Base-by-base conservation (phyloP, 257 asterid species). In the Nicotiana otophora region DNA sequence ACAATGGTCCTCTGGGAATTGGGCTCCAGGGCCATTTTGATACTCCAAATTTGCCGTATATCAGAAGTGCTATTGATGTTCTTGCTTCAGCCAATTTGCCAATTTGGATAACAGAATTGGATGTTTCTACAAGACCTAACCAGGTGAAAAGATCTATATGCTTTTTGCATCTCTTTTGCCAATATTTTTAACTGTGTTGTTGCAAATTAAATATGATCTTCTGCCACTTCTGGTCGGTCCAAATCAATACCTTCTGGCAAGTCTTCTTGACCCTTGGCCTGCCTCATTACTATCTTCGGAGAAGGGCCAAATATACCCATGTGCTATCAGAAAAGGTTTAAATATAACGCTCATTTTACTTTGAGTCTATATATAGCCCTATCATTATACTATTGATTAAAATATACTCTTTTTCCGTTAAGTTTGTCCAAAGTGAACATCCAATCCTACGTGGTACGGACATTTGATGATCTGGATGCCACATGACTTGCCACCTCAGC, bases 91-190 rank as follows among this genome's bases (percentile, higher is more conserved):
- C 89, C 6, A 86, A 82, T 3, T 58, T 87, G 80, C 91, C 93
- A 1, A 83, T 92, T 1, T 92, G 96, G 94, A 75, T 92, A 66
- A 92, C 95, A 0, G 95, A 91, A 34, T 55, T 89, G 3, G 94
- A 91, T n/a, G 70, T 48, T 17, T 46, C 12, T 46, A 0, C 14
- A 12, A 28, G 39, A 31, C 17, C 46, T 19, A 84, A 83, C 69
- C 80, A 55, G 42, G 75, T 14, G 20, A 16, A 19, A 10, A 85
- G 23, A 51, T 57, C 58, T 57, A 81, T 61, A 60, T 83, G 10
- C 10, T 39, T 39, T 39, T 7, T 39, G 46, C 46, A 39, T 57
- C 8, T 57, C 23, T n/a, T 15, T 55, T 57, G 20, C 62, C 62
- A 17, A 6, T 57, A 16, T 57, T 57, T 57, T 16, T 57, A 57